Evolutionary conservation across 169 alveolate genomes (phyloP), one percentile per base, ranked within the genome.

Genomic region (Neospora caninum): DNA sequence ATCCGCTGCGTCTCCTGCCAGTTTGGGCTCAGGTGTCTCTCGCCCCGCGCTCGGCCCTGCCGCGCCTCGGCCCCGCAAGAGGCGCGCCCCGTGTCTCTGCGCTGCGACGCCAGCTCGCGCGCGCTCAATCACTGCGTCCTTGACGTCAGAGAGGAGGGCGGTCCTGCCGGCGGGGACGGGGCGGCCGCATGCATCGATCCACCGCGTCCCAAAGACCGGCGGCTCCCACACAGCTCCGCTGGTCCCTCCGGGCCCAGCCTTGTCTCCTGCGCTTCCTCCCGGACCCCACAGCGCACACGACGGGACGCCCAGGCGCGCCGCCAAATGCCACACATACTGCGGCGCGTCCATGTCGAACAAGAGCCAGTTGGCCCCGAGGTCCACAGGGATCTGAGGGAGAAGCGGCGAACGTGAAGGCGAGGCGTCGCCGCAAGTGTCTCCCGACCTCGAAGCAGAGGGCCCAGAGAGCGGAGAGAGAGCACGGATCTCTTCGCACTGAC

Each of bases 331-430:
- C 34, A 93, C 93, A 42, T 83, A 93, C 88, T 93, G 95, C 58
- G 92, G 95, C 22, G 34, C 42, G 67, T 80, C 45, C 41, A 49
- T 29, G 20, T 93, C 95, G 31, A 53, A 22, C 95, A 93, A 53
- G 22, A 93, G 91, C 95, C 95, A 93, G 67, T 93, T 93, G 25
- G 95, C 95, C 70, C 95, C 95, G 49, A 93, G 42, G 64, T 93
- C 95, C 41, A 89, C 87, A 16, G 80, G 80, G 31, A 69, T 22
- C 36, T 4, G 13, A 88, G 42, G 82, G 58, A 54, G 20, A 87
- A 1, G 27, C 80, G 80, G n/a, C n/a, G n/a, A n/a, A n/a, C n/a
- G n/a, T 18, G 64, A 7, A 53, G 64, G 27, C 18, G 64, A 18
- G 64, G 64, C 64, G 64, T 18, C 27, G 64, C 64, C n/a, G n/a